These are phyloP conservation scores for Saprolegnia parasitica DNA, from an alignment of 352 stramenopile genomes.

Conservation along the genomic window DNA sequence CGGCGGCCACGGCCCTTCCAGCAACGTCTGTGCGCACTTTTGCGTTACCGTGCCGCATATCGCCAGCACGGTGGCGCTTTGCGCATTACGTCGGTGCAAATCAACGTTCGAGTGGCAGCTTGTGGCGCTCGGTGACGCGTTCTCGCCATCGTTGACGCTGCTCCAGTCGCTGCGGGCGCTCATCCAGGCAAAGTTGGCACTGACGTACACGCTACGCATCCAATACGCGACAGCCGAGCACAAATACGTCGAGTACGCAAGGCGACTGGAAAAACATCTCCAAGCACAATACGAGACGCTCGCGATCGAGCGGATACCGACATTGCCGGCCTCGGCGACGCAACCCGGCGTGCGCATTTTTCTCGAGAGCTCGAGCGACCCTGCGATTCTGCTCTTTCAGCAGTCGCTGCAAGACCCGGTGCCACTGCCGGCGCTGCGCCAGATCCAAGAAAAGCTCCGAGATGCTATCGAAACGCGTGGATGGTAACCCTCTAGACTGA, in stretches of 20 bases:
- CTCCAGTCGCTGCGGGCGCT: neutral
- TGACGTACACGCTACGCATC: neutral
- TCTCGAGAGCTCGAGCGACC: neutral
- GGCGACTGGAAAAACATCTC: constrained; percentile 1
- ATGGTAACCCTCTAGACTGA: neutral
- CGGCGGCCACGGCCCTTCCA: neutral
- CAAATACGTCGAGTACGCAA: constrained; percentile 5
- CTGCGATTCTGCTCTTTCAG: neutral
- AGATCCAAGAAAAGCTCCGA: neutral
- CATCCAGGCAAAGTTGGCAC: neutral
- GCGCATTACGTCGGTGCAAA: neutral
- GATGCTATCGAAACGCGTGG: neutral
- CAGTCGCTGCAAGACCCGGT: neutral
- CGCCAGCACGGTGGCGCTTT: neutral
- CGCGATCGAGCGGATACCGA: neutral
- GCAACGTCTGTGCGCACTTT: neutral
- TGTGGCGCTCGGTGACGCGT: neutral
- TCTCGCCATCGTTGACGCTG: neutral
- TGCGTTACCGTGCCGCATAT: neutral
- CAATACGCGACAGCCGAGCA: neutral
- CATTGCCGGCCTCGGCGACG: neutral
- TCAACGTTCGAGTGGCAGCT: neutral
- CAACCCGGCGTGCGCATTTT: neutral
- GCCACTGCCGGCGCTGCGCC: neutral
- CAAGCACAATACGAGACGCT: neutral